Base-by-base conservation (phyloP, 176 grass and related monocot species). In the Calamus simplicifolius region DNA sequence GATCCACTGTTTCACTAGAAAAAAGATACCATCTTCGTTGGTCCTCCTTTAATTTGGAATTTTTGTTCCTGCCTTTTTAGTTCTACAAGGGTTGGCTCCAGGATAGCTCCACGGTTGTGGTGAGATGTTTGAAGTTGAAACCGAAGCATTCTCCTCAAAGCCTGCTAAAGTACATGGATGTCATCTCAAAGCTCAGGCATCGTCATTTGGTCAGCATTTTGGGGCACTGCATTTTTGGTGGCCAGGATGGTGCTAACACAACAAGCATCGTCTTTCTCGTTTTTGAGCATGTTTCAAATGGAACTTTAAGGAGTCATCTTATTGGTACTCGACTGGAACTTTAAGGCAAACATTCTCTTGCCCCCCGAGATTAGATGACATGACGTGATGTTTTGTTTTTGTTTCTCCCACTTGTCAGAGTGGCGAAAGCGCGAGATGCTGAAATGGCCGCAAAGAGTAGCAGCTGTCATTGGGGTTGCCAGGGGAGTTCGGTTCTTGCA, bases 401-500 rank as follows among this genome's bases (percentile, higher is more conserved):
- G 65, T 10, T 38, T 13, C 35, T 43, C 35, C 35, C 2, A 43
- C 35, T 10, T 43, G 35, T 0, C 78, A 95, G 91, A 96, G 64
- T 80, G 80, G 50, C 66, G 73, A 19, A 77, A 90, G 62, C 81
- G 83, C 16, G 72, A 82, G 48, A 96, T 69, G 57, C 73, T 96
- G 19, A 54, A 66, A 2, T 96, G 83, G 86, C 69, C 76, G 25
- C 86, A 87, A 74, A 96, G 86, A 66, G 88, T 85, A n/a, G 69
- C 63, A 51, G 56, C 83, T 17, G 62, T 68, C 3, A 90, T 87
- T 31, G 80, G 80, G 5, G 72, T 90, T 52, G 86, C 91, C 10
- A 96, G 82, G 69, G 91, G 91, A 64, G 84, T 96, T 12, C 86
- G 90, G 72, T 90, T 95, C 65, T 81, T 95, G 71, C 91, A 95